These are phyloP conservation scores for Leptodermis oblonga DNA, from an alignment of 257 asterid genomes.

Conservation along the genomic window DNA sequence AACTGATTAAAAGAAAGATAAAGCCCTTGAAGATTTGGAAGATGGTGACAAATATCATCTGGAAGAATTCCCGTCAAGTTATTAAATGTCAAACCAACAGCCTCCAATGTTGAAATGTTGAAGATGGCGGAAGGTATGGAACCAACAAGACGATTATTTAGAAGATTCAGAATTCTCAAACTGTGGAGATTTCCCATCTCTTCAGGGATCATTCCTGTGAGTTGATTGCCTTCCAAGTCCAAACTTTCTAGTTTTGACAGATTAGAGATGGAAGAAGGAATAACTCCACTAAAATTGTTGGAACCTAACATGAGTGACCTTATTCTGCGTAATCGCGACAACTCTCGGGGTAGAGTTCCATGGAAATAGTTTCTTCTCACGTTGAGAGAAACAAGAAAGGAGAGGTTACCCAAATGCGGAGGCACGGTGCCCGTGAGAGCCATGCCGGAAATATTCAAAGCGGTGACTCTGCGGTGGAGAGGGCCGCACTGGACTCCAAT, in stretches of 20 bases:
- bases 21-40: constrained; percentile 1
- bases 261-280: constrained; percentile 19
- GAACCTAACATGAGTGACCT: not conserved
- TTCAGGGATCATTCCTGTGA: constrained; percentile 29
- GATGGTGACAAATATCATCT: not conserved
- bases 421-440: too few species aligned
- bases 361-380: too few species aligned
- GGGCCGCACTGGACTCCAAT: too few species aligned
- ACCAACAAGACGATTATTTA: constrained; percentile 17
- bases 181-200: too few species aligned
- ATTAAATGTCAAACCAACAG: not conserved
- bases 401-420: too few species aligned
- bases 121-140: constrained; percentile 9
- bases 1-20: not conserved
- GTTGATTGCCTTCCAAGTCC: not conserved
- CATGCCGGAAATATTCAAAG: too few species aligned
- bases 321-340: too few species aligned
- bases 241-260: constrained; percentile 10
- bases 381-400: too few species aligned
- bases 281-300: constrained; percentile 4
- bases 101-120: constrained; percentile 8
- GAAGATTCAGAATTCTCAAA: too few species aligned
- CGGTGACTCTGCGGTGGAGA: too few species aligned
- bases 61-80: constrained; percentile 8
- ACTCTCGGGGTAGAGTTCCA: too few species aligned